Conservation (phyloP, 352 stramenopile species). For the Phytophthora kernoviae region DNA sequence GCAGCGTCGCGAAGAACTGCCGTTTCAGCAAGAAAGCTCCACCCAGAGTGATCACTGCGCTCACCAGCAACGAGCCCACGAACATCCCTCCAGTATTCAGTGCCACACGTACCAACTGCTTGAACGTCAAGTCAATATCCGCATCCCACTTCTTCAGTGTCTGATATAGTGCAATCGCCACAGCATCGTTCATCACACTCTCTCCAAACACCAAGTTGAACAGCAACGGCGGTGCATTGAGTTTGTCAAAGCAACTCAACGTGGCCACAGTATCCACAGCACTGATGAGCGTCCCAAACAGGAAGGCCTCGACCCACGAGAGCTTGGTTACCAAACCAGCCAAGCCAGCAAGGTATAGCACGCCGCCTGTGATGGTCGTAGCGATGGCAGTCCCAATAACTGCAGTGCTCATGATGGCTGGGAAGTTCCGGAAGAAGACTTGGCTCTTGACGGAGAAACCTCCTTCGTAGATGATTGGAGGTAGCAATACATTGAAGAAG, state of each 20-base stretch:
- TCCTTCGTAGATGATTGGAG: constrained; percentile 88
- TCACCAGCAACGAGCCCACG: constrained; percentile 75
- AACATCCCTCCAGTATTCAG: constrained; percentile 82
- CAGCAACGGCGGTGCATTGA: constrained; percentile 84
- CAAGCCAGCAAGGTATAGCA: constrained; percentile 70
- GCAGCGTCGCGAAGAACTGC: constrained; percentile 68
- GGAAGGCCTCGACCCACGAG: constrained; percentile 90
- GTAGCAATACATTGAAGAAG: constrained; percentile 87
- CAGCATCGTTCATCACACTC: constrained; percentile 94
- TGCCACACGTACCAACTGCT: constrained; percentile 64
- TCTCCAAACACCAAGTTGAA: constrained; percentile 97
- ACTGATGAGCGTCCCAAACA: constrained; percentile 93
- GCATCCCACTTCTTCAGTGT: constrained; percentile 90
- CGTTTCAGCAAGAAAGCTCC: constrained; percentile 83
- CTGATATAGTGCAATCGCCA: constrained; percentile 94
- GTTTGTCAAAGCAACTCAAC: constrained; percentile 92
- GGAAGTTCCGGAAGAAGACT: constrained; percentile 88
- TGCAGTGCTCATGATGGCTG: constrained; percentile 85
- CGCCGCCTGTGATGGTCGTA: constrained; percentile 74
- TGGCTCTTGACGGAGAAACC: constrained; percentile 87
- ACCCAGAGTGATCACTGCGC: constrained; percentile 67
- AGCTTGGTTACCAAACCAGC: constrained; percentile 71
- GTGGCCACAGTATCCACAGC: constrained; percentile 94
- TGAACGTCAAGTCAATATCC: constrained; percentile 66
- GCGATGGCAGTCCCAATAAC: constrained; percentile 81